Evolutionary conservation across 805 yeast genomes (phyloP), one percentile per base, ranked within the genome.

Genomic region (Kodamaea fukazawae): DNA sequence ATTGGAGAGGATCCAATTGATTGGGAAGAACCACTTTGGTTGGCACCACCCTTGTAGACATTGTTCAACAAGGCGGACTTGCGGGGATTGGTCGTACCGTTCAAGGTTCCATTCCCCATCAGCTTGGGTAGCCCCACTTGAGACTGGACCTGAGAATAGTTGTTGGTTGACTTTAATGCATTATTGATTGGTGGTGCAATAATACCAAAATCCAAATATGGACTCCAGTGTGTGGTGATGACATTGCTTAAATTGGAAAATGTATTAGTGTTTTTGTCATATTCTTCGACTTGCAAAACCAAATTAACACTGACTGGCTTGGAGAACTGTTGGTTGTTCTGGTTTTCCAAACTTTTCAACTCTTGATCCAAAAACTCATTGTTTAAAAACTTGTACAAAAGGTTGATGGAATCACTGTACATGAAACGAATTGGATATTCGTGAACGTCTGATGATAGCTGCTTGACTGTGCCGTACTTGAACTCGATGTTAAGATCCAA

Each of bases 161-260:
- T 45, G 36, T 38, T 41, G 4, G 57, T 32, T 2, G 65, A 48
- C 38, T 68, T 69, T 26, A 65, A 47, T 1, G 64, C 56, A 44
- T 61, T 66, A 41, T 60, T 67, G 23, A 63, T 59, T 8, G 74
- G 71, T 4, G 64, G 69, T 3, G 70, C 70, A 43, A 51, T 53
- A 18, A 63, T 51, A 40, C 57, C 55, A 46, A 69, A 58, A 39
- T 64, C 75, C 28, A 69, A 49, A 32, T 51, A 49, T 3, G 76
- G 75, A 7, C 63, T 44, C 75, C 73, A 67, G 32, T 53, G 50
- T 3, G 73, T 67, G 11, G 57, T 46, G 18, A 69, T 65, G 14
- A 45, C 45, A 42, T 53, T 53, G 35, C 67, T 61, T 14, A 57
- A 33, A 20, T 45, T 47, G n/a, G 43, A 44, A 38, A 17, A 44